Evolutionary conservation across 2,329 filamentous ascomycete genomes (phyloP).

Genomic region (Fusarium ramigenum): DNA sequence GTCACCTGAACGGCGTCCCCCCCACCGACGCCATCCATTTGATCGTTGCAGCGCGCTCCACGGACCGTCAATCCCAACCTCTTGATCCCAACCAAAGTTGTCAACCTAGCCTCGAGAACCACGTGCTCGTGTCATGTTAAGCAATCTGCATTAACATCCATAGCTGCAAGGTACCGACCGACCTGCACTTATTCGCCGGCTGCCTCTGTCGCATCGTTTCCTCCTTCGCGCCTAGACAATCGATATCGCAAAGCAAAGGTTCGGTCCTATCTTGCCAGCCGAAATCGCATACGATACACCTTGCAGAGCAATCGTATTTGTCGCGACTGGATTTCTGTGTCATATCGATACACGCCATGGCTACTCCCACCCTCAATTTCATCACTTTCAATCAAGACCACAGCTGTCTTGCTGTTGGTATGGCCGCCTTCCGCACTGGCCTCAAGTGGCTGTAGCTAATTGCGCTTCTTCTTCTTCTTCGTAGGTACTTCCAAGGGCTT

Average conservation of each 20-base stretch:
- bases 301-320: neutral
- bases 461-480: neutral
- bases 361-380: conserved; percentile 85
- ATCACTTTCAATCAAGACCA: conserved; percentile 99
- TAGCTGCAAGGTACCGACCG: conserved; percentile 4
- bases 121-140: conserved; percentile 19
- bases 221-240: neutral
- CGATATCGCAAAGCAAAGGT: neutral
- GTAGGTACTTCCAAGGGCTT: conserved; percentile 92
- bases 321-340: neutral
- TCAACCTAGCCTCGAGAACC: conserved; percentile 12
- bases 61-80: conserved; percentile 33
- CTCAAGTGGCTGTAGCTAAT: conserved; percentile 12
- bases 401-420: conserved; percentile 94
- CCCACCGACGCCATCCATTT: conserved; percentile 1
- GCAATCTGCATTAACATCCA: conserved; percentile 7
- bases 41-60: conserved; percentile 14
- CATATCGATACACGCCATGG: conserved; percentile 58
- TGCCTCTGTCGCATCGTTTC: neutral
- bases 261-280: neutral
- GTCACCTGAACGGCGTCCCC: neutral
- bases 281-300: neutral
- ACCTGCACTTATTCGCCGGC: neutral
- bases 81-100: conserved; percentile 32
- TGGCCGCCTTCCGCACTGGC: conserved; percentile 46